Percentiles rank a stretch among this genome's conserved stretches.
These are phyloP conservation scores for Xanthoconium separans DNA, from an alignment of 1,284 basidiomycete genomes.

Conservation along the genomic window DNA sequence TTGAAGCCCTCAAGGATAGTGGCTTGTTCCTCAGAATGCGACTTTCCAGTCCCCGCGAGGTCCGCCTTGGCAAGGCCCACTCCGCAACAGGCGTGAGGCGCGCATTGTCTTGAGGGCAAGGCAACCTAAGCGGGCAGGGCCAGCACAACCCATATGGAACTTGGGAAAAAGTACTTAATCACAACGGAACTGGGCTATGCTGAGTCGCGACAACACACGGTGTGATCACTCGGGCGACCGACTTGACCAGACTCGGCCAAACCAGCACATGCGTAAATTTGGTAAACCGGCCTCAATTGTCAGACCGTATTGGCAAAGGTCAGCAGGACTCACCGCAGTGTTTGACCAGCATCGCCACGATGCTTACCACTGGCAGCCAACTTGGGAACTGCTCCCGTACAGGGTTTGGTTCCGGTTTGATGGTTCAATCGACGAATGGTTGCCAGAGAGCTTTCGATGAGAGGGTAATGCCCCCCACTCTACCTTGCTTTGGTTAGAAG, in stretches of 20 bases:
- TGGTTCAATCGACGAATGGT: conserved; percentile 19
- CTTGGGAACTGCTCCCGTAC: conserved; percentile 22
- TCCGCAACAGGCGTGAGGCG: conserved; percentile 3
- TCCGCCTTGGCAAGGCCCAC: conserved; percentile 11
- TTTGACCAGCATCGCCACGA: conserved; percentile 28
- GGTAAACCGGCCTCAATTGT: conserved; percentile 22
- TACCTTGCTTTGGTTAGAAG: conserved; percentile 35
- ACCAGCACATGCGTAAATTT: conserved; percentile 7
- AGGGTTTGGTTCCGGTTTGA: conserved; percentile 14
- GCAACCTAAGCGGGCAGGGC: conserved; percentile 9
- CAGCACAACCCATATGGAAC: conserved; percentile 8
- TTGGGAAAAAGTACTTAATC: conserved; percentile 18
- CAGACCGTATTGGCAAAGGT: conserved; percentile 9
- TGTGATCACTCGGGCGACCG: conserved; percentile 3
- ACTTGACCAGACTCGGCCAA: conserved; percentile 11
- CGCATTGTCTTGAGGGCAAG: conserved; percentile 10
- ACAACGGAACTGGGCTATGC: conserved; percentile 32
- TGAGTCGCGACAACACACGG: conserved; percentile 6
- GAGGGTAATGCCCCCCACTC: conserved; percentile 15
- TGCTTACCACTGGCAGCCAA: too few relatives aligned
- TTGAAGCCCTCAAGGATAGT: neutral
- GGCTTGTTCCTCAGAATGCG: neutral
- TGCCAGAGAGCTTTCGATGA: conserved; percentile 11
- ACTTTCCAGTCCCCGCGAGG: conserved; percentile 14
- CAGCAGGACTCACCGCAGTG: conserved; percentile 10